Base-by-base conservation (phyloP, 768 basidiomycete genomes). In the Scleroderma bovista region DNA sequence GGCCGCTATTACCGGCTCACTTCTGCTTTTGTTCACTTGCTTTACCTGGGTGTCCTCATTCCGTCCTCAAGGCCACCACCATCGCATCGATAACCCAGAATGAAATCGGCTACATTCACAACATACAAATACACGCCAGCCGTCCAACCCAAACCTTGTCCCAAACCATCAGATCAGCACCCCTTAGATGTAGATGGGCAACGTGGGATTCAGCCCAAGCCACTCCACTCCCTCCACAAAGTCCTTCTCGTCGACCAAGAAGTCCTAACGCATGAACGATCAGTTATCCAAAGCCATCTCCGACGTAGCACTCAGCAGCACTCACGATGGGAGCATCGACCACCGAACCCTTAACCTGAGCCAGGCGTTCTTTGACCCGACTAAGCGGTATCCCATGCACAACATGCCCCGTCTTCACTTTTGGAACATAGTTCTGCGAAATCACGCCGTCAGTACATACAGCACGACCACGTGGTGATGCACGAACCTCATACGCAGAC, bases 351-450 rank as follows among this genome's bases (percentile, higher is more conserved):
- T 70, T 77, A 41, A 90, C 82, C 60, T 81, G 73, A 17, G 72
- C 67, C 38, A 97, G 75, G n/a, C 81, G 80, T 42, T 80, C 72
- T 72, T 94, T 95, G 57, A 93, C 76, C 41, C 85, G 79, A 1
- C 74, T 68, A 26, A 94, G 70, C 1, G 79, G 66, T n/a, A 88
- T 59, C 2, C 75, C 83, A 10, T 83, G 81, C 10, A 78, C 83
- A 46, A 95, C 83, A 62, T 95, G 93, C 1, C 91, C 93, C 3
- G 78, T 72, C 77, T 88, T 82, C 46, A 79, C 78, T 62, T 88
- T 86, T 2, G 87, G 84, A 5, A 86, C 74, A 59, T 88, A 91
- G 48, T 67, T 74, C 88, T 92, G 56, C n/a, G 24, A 42, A 33
- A 43, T 41, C 34, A 33, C 22, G 9, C n/a, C 19, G 23, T 55